phyloP scores from a whole-genome alignment of 2,329 filamentous ascomycete species.

The Parastagonospora avenae region DNA sequence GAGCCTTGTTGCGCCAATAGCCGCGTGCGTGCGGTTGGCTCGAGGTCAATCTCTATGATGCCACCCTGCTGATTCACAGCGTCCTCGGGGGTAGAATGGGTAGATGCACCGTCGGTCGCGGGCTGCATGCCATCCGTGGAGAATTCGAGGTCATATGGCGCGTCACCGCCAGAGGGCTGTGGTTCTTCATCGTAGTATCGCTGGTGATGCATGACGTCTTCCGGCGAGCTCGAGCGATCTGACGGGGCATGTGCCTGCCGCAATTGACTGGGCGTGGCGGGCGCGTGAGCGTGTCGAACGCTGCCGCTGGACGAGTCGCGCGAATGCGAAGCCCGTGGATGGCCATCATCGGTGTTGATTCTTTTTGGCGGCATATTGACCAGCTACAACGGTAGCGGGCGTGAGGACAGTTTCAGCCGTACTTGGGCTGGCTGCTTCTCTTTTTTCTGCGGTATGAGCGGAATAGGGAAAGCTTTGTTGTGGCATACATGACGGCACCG shows the following conservation, averaged over 20 bases:
- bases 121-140: conserved; percentile 41
- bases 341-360: conserved; percentile 22
- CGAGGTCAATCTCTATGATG: conserved; percentile 32
- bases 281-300: conserved; percentile 40
- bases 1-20: conserved; percentile 46
- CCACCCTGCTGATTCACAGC: conserved; percentile 18
- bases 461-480: conserved; percentile 3
- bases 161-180: conserved; percentile 19
- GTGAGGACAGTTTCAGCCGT: conserved; percentile 12
- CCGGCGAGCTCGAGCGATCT: conserved; percentile 49
- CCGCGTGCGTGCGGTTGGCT: conserved; percentile 45
- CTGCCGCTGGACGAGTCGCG: conserved; percentile 40
- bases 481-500: conserved; percentile 23
- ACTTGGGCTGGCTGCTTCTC: conserved; percentile 11
- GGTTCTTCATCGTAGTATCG: conserved; percentile 28
- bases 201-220: conserved; percentile 43
- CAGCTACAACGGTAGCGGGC: background rate
- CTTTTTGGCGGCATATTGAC: conserved; percentile 32
- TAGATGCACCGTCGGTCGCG: conserved; percentile 36
- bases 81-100: conserved; percentile 30
- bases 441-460: conserved; percentile 13
- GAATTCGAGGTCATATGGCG: conserved; percentile 25
- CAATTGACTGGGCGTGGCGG: conserved; percentile 46
- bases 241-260: conserved; percentile 51
- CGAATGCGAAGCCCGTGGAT: conserved; percentile 30